Conservation (phyloP, 73 alveolate genomes). For the Paramecium sexaurelia region DNA sequence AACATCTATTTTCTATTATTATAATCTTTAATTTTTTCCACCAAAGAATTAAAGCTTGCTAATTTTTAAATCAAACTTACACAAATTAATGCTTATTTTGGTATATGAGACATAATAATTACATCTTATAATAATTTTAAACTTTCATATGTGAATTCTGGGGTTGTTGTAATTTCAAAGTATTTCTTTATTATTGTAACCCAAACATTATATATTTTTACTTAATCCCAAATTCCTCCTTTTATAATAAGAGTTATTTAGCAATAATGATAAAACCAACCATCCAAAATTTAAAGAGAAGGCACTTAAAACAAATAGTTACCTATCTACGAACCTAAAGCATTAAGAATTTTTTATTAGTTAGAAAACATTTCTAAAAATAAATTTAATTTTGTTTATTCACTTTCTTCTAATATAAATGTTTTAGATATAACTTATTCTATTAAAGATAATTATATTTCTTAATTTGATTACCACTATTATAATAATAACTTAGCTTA, state of each 20-base stretch:
- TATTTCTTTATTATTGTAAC: not conserved
- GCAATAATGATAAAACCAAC: not conserved
- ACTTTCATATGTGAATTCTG: conserved; percentile 21
- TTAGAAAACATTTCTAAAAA: not conserved
- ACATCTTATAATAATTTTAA: not conserved
- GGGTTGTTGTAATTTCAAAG: not conserved
- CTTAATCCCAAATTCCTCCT: conserved; percentile 51
- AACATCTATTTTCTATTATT: not conserved
- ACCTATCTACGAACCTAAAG: not conserved
- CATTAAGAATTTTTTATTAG: not conserved
- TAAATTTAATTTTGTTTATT: not conserved
- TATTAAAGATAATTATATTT: not conserved
- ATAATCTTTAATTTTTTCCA: not conserved
- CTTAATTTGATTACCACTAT: not conserved
- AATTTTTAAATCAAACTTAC: not conserved
- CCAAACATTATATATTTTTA: conserved; percentile 8
- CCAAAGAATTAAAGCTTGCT: not conserved
- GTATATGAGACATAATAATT: not conserved
- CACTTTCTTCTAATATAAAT: not conserved
- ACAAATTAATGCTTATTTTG: not conserved
- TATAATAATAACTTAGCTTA: not conserved
- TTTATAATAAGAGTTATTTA: not conserved
- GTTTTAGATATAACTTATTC: not conserved
- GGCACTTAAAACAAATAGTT: not conserved
- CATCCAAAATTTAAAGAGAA: not conserved